Percentiles rank a stretch among this genome's conserved stretches.
phyloP scores from a whole-genome alignment of 805 yeast species.

The Torulaspora gathmanii region DNA sequence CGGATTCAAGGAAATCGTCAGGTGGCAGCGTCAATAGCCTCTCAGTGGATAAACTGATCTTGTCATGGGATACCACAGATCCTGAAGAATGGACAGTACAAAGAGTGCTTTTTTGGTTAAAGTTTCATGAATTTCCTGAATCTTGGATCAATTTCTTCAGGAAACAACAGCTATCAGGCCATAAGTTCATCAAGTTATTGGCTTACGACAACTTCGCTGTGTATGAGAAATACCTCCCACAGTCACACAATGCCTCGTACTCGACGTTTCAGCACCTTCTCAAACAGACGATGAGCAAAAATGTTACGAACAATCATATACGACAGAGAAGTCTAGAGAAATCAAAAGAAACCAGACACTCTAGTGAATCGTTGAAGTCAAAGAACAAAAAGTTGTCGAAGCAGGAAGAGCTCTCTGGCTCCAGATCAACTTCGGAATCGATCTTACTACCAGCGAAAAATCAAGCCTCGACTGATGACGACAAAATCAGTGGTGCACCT shows the following conservation, averaged over 20 bases:
- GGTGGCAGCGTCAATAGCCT: conserved; percentile 24
- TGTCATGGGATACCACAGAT: conserved; percentile 48
- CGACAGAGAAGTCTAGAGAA: conserved; percentile 23
- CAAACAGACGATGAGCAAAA: conserved; percentile 42
- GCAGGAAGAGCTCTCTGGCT: conserved; percentile 14
- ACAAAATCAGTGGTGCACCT: conserved; percentile 11
- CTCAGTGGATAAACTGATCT: conserved; percentile 29
- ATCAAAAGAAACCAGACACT: conserved; percentile 22
- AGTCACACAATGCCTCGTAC: conserved; percentile 48
- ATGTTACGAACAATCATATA: conserved; percentile 29
- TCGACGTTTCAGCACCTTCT: conserved; percentile 52
- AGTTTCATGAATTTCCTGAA: conserved; percentile 59
- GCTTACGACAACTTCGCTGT: conserved; percentile 58
- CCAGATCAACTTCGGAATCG: conserved; percentile 33
- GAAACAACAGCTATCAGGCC: conserved; percentile 54
- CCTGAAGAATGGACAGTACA: conserved; percentile 67
- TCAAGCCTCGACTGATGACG: conserved; percentile 3
- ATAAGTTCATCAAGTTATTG: conserved; percentile 58
- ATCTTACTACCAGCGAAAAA: conserved; percentile 12
- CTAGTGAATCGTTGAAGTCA: conserved; percentile 29
- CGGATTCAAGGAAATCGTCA: conserved; percentile 26
- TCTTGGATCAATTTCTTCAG: conserved; percentile 69
- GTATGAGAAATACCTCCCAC: conserved; percentile 39
- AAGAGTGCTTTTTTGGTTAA: conserved; percentile 67
- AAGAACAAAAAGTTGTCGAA: conserved; percentile 11